These are phyloP conservation scores for Candida silvicultrix DNA, from an alignment of 805 yeast genomes.

Conservation along the genomic window DNA sequence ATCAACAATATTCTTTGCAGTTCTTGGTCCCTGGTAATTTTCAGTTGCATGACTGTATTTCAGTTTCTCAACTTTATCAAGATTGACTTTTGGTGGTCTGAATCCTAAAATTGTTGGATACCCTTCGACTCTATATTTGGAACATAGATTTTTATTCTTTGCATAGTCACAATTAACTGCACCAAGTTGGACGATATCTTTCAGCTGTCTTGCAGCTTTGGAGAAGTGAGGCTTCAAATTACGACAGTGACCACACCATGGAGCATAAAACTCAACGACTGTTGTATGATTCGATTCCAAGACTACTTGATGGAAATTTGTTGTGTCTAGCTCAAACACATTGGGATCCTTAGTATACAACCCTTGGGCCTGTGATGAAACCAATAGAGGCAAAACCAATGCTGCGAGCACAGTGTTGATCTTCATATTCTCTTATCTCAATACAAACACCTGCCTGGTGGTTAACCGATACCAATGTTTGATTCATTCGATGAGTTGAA, in stretches of 20 bases:
- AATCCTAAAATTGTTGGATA: constrained; percentile 82
- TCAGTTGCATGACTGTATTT: constrained; percentile 45
- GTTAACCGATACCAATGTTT: too few species aligned
- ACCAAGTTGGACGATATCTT: constrained; percentile 57
- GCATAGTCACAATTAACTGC: constrained; percentile 83
- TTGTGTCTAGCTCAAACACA: constrained; percentile 49
- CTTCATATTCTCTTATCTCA: neutral
- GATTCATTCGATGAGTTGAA: too few species aligned
- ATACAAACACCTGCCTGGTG: too few species aligned
- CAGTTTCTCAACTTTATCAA: constrained; percentile 13
- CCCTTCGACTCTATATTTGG: constrained; percentile 58
- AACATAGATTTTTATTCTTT: constrained; percentile 63
- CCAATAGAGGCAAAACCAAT: neutral
- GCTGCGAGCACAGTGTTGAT: neutral
- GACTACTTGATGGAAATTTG: constrained; percentile 61
- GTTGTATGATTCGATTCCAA: constrained; percentile 70
- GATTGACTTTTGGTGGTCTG: constrained; percentile 65
- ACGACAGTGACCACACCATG: constrained; percentile 97
- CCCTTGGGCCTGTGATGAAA: constrained; percentile 14
- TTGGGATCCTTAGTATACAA: constrained; percentile 26
- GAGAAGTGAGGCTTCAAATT: constrained; percentile 57
- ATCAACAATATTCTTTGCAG: constrained; percentile 45
- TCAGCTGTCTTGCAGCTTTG: constrained; percentile 56
- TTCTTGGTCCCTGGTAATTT: constrained; percentile 55
- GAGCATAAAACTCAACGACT: constrained; percentile 87